Base-by-base conservation (phyloP, 306 rosid species). In the Cicer bijugum region DNA sequence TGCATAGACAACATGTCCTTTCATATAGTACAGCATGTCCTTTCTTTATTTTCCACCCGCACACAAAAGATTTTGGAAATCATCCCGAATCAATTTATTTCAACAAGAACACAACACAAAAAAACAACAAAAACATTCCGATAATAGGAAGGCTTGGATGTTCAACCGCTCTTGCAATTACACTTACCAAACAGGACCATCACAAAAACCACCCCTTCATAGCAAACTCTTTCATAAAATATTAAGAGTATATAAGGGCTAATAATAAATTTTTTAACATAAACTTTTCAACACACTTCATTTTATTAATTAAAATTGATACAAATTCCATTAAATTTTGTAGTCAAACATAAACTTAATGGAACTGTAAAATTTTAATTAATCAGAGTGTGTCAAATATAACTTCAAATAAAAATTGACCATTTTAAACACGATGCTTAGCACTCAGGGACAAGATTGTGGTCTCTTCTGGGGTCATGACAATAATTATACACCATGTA, bases 401-500 rank as follows among this genome's bases (percentile, higher is more conserved):
- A 48, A 9, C 33, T 53, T 12, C 7, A 5, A 69, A 69, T 69
- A 67, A 15, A 64, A 42, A 64, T 42, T 42, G 2, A 35, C 1
- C 52, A 42, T 0, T 11, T 14, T 33, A 8, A 12, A 28, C 8
- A 2, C 6, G 4, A 39, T 9, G 11, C 46, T 67, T 79, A 91
- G 43, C 99, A 94, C 65, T 94, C 99, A 0, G 99, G 99, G 8
- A 47, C 90, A 12, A 56, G 87, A 0, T 89, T 74, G 62, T 84
- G 99, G 80, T 94, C 92, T 84, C 99, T 88, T 45, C 76, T 85
- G 3, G 95, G 87, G 66, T 94, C 99, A 43, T 75, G 78, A 83
- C 99, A 94, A 20, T 94, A 94, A 80, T 90, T 69, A 48, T 94
- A 94, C 4, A 89, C 87, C 96, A 91, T 51, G 71, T 87, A 81